Base-by-base conservation (phyloP, 192 early-diverging fungal genomes). In the Pilobolus umbonatus region DNA sequence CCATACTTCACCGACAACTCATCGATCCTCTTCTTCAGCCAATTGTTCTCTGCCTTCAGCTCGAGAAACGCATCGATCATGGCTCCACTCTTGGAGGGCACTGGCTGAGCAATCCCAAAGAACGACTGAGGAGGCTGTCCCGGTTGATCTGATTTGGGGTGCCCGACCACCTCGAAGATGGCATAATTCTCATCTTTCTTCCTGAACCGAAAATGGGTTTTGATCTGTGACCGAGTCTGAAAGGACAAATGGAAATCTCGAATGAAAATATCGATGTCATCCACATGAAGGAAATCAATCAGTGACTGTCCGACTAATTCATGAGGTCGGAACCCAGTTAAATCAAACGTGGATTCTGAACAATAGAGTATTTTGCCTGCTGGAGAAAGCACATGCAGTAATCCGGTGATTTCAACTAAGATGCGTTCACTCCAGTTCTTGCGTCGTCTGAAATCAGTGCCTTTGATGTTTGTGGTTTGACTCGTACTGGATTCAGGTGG, bases 351-450 rank as follows among this genome's bases (percentile, higher is more conserved):
- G 1, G 71, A 69, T 9, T 75, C 75, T 22, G 76, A 78, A 55
- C 74, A 76, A 22, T 72, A 77, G 10, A 77, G 53, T 35, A 77
- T 45, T 39, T 74, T 77, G 11, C 73, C 75, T 9, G 56, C 34
- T 0, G 75, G 73, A n/a, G 73, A 75, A 5, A 77, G 48, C 1
- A 77, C 75, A 55, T 75, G 73, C n/a, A 77, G n/a, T 17, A 77
- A 56, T 24, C 76, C 75, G 17, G 64, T 75, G 1, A 77, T 26
- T 29, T 77, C 75, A 32, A 68, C 67, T 21, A 77, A 51, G 15
- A 77, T 77, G 3, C 68, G 73, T 40, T 77, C 69, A 12, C 57
- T 58, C 75, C 75, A 77, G 44, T 77, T 77, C 57, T 77, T 74
- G 25, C 75, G 53, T 25, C 76, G 68, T 12, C 69, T 67, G 57